These are phyloP conservation scores for Russula foetens DNA, from an alignment of 768 basidiomycete species.

Conservation along the genomic window DNA sequence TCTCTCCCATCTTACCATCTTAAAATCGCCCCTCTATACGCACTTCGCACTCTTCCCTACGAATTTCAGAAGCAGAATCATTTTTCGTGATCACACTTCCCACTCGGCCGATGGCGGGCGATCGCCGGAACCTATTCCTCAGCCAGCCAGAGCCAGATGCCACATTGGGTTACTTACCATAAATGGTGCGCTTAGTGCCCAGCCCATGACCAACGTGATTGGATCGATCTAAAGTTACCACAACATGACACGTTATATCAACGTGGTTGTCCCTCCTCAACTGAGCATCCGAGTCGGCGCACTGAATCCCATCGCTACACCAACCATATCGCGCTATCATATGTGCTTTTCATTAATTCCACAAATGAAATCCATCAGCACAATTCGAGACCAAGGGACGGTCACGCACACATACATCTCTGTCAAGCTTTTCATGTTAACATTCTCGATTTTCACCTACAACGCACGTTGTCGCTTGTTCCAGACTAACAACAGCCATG, in stretches of 20 bases:
- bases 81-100: not conserved
- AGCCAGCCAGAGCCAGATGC: not conserved
- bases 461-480: not conserved
- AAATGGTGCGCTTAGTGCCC: not conserved
- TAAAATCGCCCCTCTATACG: not conserved
- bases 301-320: not conserved
- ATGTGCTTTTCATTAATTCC: not conserved
- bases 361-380: not conserved
- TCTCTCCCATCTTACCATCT: not conserved
- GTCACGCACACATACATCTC: not conserved
- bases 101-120: slow-evolving; percentile 1
- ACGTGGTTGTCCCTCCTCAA: not conserved
- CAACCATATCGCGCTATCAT: not conserved
- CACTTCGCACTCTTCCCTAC: not conserved
- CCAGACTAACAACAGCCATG: not conserved
- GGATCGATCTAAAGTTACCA: not conserved
- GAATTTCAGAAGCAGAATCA: not conserved
- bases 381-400: not conserved
- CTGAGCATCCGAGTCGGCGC: not conserved
- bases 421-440: not conserved
- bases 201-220: not conserved
- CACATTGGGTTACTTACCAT: slow-evolving; percentile 7
- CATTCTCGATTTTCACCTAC: not conserved
- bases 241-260: too few species aligned
- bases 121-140: slow-evolving; percentile 11